A percentile compares a stretch with the other conserved stretches of the same genome.
phyloP scores from a whole-genome alignment of 805 yeast genomes.

The Wickerhamiella qilinensis region DNA sequence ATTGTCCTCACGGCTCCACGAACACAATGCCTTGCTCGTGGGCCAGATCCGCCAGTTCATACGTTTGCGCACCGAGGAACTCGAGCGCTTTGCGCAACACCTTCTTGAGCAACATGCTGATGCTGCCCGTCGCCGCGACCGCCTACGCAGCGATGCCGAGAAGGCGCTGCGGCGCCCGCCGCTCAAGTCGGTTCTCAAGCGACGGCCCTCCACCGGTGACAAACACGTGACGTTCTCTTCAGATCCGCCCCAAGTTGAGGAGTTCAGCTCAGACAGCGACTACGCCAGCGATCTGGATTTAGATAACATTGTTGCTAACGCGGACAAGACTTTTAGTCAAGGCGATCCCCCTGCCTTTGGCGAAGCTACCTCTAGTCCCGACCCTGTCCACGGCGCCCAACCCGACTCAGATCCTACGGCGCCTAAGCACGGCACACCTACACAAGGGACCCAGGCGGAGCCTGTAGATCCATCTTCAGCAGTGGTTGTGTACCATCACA shows the following conservation, averaged over 20 bases:
- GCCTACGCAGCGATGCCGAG: conserved; percentile 1
- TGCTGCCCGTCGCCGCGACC: not conserved
- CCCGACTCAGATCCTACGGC: not conserved
- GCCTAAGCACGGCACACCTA: too few species aligned
- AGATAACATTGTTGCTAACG: not conserved
- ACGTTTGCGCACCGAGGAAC: conserved; percentile 9
- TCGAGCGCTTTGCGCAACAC: conserved; percentile 7
- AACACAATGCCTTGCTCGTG: too few species aligned
- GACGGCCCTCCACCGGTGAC: conserved; percentile 11
- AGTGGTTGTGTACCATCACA: conserved; percentile 1
- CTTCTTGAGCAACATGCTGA: conserved; percentile 5
- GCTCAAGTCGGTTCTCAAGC: conserved; percentile 13
- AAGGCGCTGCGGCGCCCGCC: conserved; percentile 4
- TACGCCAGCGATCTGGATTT: not conserved
- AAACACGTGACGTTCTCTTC: conserved; percentile 14
- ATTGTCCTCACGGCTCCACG: too few species aligned
- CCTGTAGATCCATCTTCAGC: not conserved
- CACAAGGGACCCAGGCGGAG: not conserved
- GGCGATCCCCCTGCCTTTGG: too few species aligned
- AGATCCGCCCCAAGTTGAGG: conserved; percentile 11
- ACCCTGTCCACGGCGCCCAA: not conserved
- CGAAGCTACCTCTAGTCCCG: too few species aligned
- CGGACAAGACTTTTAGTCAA: not conserved
- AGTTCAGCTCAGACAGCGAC: too few species aligned
- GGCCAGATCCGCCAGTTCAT: conserved; percentile 8